Evolutionary conservation across 2,329 filamentous ascomycete species (phyloP).

Genomic region (Fusarium buharicum): DNA sequence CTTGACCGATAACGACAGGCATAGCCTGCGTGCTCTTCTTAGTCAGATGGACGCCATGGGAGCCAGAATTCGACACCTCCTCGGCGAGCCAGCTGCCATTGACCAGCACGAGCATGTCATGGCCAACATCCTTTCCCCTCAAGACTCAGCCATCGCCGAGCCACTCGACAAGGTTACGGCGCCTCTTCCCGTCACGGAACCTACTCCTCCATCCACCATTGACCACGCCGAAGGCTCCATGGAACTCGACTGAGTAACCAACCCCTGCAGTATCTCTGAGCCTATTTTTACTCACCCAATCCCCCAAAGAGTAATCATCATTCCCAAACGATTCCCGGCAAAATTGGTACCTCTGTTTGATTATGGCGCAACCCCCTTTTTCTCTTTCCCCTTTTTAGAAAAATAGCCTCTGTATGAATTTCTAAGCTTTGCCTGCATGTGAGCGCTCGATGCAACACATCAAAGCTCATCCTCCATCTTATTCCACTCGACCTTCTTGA

Average conservation of each 20-base stretch:
- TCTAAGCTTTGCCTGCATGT: constrained; percentile 9
- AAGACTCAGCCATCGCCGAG: constrained; percentile 46
- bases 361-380: constrained; percentile 28
- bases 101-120: constrained; percentile 41
- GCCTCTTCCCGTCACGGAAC: constrained; percentile 50
- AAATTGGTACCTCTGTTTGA: constrained; percentile 37
- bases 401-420: constrained; percentile 27
- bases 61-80: constrained; percentile 54
- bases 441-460: constrained; percentile 1
- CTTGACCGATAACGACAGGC: constrained; percentile 56
- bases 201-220: constrained; percentile 54
- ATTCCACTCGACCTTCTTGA: constrained; percentile 24
- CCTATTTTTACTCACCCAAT: neutral
- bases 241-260: constrained; percentile 52
- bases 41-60: constrained; percentile 59
- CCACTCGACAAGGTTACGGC: constrained; percentile 47
- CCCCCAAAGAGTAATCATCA: constrained; percentile 18
- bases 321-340: constrained; percentile 13
- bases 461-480: constrained; percentile 8
- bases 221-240: constrained; percentile 53
- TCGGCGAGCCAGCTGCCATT: constrained; percentile 48
- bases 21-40: constrained; percentile 60
- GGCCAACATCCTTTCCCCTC: constrained; percentile 42
- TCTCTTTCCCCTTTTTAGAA: constrained; percentile 25
- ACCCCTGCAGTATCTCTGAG: neutral